A percentile compares a stretch with the other conserved stretches of the same genome.
Evolutionary conservation across 768 basidiomycete genomes (phyloP).

Genomic region (Panaeolus papilionaceus): DNA sequence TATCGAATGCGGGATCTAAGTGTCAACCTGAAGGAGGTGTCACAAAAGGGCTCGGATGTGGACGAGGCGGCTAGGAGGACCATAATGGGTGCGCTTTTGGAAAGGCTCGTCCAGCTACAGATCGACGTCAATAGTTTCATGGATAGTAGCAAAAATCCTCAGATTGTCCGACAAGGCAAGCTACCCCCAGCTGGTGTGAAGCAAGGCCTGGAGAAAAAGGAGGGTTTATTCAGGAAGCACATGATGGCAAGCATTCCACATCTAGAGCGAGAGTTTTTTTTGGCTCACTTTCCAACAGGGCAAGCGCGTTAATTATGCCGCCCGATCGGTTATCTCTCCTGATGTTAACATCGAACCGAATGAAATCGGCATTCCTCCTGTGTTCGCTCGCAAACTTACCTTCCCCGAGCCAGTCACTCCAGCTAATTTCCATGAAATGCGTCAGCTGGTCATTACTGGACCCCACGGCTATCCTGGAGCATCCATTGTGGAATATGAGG

Average conservation of each 20-base stretch:
- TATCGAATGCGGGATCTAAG: slow-evolving; percentile 83
- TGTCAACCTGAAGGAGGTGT: slow-evolving; percentile 62
- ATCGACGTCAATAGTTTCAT: slow-evolving; percentile 96
- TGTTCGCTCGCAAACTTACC: slow-evolving; percentile 95
- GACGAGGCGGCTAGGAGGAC: slow-evolving; percentile 59
- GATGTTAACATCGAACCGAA: slow-evolving; percentile 99
- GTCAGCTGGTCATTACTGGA: slow-evolving; percentile 90
- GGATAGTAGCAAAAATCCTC: slow-evolving; percentile 95
- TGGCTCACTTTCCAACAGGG: slow-evolving; percentile 57
- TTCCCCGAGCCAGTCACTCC: slow-evolving; percentile 97
- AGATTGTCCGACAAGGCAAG: slow-evolving; percentile 84
- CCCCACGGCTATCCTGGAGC: slow-evolving; percentile 92
- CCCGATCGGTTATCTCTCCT: slow-evolving; percentile 99
- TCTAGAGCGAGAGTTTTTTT: slow-evolving; percentile 10
- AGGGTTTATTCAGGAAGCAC: slow-evolving; percentile 95
- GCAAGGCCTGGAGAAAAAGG: slow-evolving; percentile 98
- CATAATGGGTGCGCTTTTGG: slow-evolving; percentile 73
- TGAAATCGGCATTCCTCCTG: slow-evolving; percentile 97
- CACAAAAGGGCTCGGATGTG: slow-evolving; percentile 59
- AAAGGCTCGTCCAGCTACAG: slow-evolving; percentile 88
- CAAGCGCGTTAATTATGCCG: slow-evolving; percentile 99
- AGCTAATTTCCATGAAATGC: slow-evolving; percentile 86
- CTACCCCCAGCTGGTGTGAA: slow-evolving; percentile 93
- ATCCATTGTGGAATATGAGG: slow-evolving; percentile 93
- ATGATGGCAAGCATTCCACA: slow-evolving; percentile 83